Evolutionary conservation across 257 asterid species (phyloP), one percentile per base, ranked within the genome.

Genomic region (Gynochthodes officinalis): DNA sequence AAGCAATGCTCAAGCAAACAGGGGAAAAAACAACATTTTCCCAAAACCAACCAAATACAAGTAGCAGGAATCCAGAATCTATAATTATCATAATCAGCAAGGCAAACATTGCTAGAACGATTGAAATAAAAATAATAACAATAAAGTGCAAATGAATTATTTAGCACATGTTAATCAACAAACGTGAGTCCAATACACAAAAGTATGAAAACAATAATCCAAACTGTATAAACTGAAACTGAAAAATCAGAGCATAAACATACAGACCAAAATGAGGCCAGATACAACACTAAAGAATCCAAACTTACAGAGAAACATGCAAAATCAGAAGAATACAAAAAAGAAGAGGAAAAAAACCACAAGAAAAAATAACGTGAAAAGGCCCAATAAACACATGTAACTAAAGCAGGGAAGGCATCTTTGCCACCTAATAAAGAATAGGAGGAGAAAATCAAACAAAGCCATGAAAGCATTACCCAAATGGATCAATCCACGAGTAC

Each of bases 371-470:
- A 21, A 40, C 19, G 21, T 8, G 10, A 64, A 37, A 44, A 10
- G 50, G 69, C 46, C 33, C 52, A 67, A 50, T 16, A 50, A 0
- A 54, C 35, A 23, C 49, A 69, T 69, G 60, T 63, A 48, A 50
- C 61, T 33, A 69, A 52, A 69, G 60, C 19, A 30, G 19, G 5
- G 23, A 21, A 33, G 28, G 5, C 2, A 2, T 62, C 4, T 10
- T 63, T 5, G 7, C 27, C 57, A 21, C 60, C 40, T 16, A 5
- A 32, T 28, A 69, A 50, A 12, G 35, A 69, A 69, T 50, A 18
- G 63, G 49, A 52, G 11, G 50, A 33, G 42, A 30, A 68, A 69
- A 50, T 37, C 27, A 10, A 50, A 61, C 14, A 59, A 63, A 63
- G 14, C 49, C 18, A 37, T 19, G 4, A 63, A 42, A 63, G 49